Evolutionary conservation across 2,329 filamentous ascomycete species (phyloP).

Genomic region (Falciphora oryzae): DNA sequence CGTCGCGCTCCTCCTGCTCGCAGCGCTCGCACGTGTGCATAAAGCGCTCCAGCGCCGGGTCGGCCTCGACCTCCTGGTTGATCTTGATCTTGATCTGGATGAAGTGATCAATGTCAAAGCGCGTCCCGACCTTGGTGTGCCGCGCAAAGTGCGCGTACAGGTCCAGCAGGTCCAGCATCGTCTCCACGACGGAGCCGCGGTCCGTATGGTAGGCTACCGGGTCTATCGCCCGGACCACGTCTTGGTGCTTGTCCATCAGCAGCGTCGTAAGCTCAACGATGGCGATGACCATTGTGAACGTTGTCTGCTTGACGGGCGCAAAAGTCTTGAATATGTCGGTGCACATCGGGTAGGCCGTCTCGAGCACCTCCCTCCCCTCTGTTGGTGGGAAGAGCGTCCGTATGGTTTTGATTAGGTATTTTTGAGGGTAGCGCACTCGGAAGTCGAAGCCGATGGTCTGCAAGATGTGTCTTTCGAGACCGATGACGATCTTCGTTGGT

Average conservation of each 20-base stretch:
- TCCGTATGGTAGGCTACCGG: slow-evolving; percentile 32
- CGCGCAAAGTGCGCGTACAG: slow-evolving; percentile 82
- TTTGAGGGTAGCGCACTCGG: slow-evolving; percentile 80
- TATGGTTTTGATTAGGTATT: slow-evolving; percentile 74
- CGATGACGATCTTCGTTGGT: slow-evolving; percentile 75
- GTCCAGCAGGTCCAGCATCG: slow-evolving; percentile 83
- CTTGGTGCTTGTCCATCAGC: slow-evolving; percentile 52
- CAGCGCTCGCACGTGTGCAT: slow-evolving; percentile 53
- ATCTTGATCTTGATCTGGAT: slow-evolving; percentile 81
- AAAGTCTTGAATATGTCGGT: slow-evolving; percentile 92
- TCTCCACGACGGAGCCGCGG: slow-evolving; percentile 58
- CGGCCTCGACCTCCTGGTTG: slow-evolving; percentile 70
- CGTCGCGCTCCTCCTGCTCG: slow-evolving; percentile 31
- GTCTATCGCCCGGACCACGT: slow-evolving; percentile 44
- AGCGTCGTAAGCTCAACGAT: slow-evolving; percentile 75
- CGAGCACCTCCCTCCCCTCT: slow-evolving; percentile 52
- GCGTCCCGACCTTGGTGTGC: slow-evolving; percentile 66
- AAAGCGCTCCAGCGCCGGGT: slow-evolving; percentile 56
- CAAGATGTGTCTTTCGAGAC: slow-evolving; percentile 85
- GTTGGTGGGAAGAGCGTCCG: slow-evolving; percentile 45
- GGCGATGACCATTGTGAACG: slow-evolving; percentile 77
- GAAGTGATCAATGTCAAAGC: slow-evolving; percentile 70
- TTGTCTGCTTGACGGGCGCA: slow-evolving; percentile 82
- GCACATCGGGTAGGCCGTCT: slow-evolving; percentile 72
- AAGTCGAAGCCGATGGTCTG: slow-evolving; percentile 95